Conservation (phyloP, 495 filamentous ascomycete species). For the Thozetella sp. region DNA sequence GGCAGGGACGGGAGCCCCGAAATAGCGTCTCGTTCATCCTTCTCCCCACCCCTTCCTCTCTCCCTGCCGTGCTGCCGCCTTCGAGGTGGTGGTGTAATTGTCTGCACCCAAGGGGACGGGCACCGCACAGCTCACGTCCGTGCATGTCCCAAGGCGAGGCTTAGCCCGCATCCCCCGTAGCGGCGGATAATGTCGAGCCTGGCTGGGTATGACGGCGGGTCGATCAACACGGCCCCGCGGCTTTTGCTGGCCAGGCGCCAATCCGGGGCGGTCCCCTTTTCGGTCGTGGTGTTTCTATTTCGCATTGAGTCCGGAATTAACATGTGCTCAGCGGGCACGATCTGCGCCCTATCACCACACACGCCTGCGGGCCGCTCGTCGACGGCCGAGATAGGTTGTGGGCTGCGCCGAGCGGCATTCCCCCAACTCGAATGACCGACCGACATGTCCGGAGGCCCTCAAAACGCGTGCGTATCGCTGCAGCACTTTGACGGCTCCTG, state of each 20-base stretch:
- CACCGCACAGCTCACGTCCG: too few relatives aligned
- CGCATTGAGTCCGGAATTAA: slow-evolving; percentile 22
- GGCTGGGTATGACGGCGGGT: background rate
- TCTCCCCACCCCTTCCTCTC: too few relatives aligned
- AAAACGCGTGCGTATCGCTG: background rate
- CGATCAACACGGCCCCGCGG: too few relatives aligned
- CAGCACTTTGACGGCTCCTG: background rate
- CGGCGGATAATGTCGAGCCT: background rate
- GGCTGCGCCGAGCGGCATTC: background rate
- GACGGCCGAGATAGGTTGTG: background rate
- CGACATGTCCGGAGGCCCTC: background rate
- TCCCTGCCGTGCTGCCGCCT: too few relatives aligned
- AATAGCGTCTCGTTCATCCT: too few relatives aligned
- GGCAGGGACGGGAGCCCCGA: too few relatives aligned
- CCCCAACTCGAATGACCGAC: background rate
- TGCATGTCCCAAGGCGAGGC: background rate
- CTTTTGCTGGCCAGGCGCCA: too few relatives aligned
- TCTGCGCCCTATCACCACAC: background rate
- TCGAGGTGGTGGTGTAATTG: too few relatives aligned
- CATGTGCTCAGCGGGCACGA: background rate
- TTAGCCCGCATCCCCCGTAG: background rate
- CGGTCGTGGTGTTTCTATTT: background rate
- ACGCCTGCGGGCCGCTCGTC: background rate
- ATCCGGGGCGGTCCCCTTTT: too few relatives aligned
- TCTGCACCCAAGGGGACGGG: too few relatives aligned